Evolutionary conservation across 805 yeast genomes (phyloP), one percentile per base, ranked within the genome.

Genomic region (Pichia membranifaciens): DNA sequence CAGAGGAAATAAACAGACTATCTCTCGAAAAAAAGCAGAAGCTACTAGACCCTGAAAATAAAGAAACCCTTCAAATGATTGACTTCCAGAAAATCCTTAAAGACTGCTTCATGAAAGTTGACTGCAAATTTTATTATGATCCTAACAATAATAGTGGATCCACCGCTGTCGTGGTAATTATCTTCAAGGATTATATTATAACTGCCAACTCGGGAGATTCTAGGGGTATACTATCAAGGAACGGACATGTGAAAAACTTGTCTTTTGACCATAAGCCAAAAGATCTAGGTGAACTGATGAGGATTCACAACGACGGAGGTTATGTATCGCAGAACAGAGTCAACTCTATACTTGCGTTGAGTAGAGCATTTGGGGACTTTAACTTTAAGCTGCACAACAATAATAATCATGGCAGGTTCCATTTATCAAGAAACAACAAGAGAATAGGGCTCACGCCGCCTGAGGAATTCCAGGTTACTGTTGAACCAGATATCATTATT

Each of bases 161-260:
- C 1, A 79, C 83, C 0, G 80, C 76, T 0, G 71, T 76, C 2
- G 67, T 77, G 3, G 66, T 71, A 0, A 54, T 75, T 0, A 61
- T 78, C 4, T 61, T 78, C 22, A 67, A 77, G 45, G 67, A 69
- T 38, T 61, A 61, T 33, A 58, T 69, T 18, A 66, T 85, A 13
- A 82, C 79, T 12, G 84, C 86, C 15, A 85, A 85, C 56, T 73
- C 86, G 2, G 95, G 95, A 4, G 95, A 85, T 62, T 83, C 90
- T 6, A 69, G 95, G 50, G 75, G 84, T 50, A 75, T 84, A 6
- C 55, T 82, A 39, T 73, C 82, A 12, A 62, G 64, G 38, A 58
- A 71, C 17, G 88, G 87, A 1, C 57, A 59, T 6, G 68, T 83
- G 8, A 84, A 84, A 60, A 74, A 70, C 4, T 54, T 84, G 52